These are phyloP conservation scores for Boletus holoroseus DNA, from an alignment of 1,284 basidiomycete genomes.

Conservation along the genomic window DNA sequence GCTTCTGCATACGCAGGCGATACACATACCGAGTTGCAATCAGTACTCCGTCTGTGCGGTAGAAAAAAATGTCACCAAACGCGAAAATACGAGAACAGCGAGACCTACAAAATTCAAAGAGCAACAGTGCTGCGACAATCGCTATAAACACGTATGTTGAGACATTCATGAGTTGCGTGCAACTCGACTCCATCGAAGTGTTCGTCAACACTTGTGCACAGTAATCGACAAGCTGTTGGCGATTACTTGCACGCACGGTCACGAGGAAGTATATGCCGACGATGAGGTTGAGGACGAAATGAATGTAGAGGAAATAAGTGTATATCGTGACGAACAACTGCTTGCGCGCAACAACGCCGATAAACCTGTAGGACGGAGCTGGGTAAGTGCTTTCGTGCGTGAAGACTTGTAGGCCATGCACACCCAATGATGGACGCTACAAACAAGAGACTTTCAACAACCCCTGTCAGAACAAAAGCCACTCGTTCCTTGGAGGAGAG, in stretches of 20 bases:
- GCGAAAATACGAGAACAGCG: neutral
- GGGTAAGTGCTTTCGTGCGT: neutral
- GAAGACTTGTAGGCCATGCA: slow-evolving; percentile 15
- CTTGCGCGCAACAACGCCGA: slow-evolving; percentile 56
- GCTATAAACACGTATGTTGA: slow-evolving; percentile 44
- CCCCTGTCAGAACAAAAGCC: slow-evolving; percentile 44
- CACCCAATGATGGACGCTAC: slow-evolving; percentile 52
- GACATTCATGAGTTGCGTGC: slow-evolving; percentile 39
- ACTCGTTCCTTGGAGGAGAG: slow-evolving; percentile 38
- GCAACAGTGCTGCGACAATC: slow-evolving; percentile 42
- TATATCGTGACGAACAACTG: slow-evolving; percentile 54
- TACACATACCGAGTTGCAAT: slow-evolving; percentile 57
- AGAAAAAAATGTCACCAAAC: neutral
- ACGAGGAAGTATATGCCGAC: slow-evolving; percentile 50
- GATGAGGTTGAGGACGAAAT: slow-evolving; percentile 52
- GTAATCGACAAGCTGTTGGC: slow-evolving; percentile 38
- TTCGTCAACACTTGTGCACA: slow-evolving; percentile 46
- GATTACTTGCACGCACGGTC: slow-evolving; percentile 43
- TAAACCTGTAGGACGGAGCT: slow-evolving; percentile 38
- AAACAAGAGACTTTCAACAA: slow-evolving; percentile 49
- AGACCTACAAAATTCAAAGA: slow-evolving; percentile 50
- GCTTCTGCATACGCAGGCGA: slow-evolving; percentile 50
- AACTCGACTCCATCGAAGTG: slow-evolving; percentile 40
- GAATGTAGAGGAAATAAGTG: slow-evolving; percentile 51
- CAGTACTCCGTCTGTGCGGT: slow-evolving; percentile 46